phyloP scores from a whole-genome alignment of 805 yeast species.

The Hanseniaspora lindneri region DNA sequence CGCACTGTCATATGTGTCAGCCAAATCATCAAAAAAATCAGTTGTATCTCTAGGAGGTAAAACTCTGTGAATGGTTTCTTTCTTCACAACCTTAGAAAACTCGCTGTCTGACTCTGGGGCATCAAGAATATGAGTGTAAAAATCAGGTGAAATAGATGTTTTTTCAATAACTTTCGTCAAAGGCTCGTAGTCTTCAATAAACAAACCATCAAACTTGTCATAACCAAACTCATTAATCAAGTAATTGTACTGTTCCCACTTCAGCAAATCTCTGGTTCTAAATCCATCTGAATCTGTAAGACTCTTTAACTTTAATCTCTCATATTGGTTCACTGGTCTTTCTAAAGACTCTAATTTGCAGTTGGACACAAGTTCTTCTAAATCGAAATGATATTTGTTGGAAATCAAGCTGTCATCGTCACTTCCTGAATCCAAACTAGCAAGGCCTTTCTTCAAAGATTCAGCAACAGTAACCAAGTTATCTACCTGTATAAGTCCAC shows the following conservation, averaged over 20 bases:
- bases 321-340: constrained; percentile 43
- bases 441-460: constrained; percentile 49
- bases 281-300: constrained; percentile 40
- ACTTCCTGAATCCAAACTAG: constrained; percentile 49
- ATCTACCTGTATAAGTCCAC: neutral
- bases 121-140: constrained; percentile 15
- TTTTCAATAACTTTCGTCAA: constrained; percentile 28
- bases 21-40: constrained; percentile 61
- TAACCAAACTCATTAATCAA: constrained; percentile 34
- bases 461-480: constrained; percentile 21
- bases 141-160: constrained; percentile 11
- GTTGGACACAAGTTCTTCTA: constrained; percentile 51
- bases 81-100: constrained; percentile 15
- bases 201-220: constrained; percentile 26
- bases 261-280: constrained; percentile 53
- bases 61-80: constrained; percentile 27
- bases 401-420: constrained; percentile 56
- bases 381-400: constrained; percentile 37
- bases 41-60: constrained; percentile 74
- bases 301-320: constrained; percentile 49
- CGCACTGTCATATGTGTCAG: constrained; percentile 67
- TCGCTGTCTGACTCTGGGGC: constrained; percentile 17
- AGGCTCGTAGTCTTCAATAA: constrained; percentile 25
- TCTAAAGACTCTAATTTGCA: constrained; percentile 27
- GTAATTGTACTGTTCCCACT: constrained; percentile 46